These are phyloP conservation scores for Cryomyces minteri DNA, from an alignment of 495 filamentous ascomycete genomes.

Conservation along the genomic window DNA sequence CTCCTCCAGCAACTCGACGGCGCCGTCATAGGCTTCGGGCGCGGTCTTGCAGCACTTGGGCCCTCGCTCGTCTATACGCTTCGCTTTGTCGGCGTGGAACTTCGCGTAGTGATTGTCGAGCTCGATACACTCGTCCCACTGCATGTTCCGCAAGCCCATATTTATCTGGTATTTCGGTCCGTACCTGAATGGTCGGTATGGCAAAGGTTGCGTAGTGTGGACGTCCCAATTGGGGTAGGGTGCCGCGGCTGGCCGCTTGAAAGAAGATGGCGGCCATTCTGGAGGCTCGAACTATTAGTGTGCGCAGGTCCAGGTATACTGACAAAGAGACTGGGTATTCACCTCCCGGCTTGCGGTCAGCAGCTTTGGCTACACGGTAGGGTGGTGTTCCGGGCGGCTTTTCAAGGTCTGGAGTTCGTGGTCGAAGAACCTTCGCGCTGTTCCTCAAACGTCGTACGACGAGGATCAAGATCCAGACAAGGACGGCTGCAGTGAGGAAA, in stretches of 20 bases:
- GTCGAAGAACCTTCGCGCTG: neutral
- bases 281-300: neutral
- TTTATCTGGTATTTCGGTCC: conserved; percentile 65
- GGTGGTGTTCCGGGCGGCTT: conserved; percentile 8
- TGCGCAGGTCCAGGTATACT: neutral
- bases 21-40: conserved; percentile 57
- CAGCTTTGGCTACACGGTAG: conserved; percentile 6
- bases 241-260: conserved; percentile 44
- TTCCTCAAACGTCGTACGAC: neutral
- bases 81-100: conserved; percentile 57
- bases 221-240: conserved; percentile 61
- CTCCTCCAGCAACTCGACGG: conserved; percentile 65
- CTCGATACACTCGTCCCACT: conserved; percentile 76
- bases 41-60: conserved; percentile 50
- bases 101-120: conserved; percentile 68
- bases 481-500: neutral
- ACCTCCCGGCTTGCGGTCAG: conserved; percentile 17
- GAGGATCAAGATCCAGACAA: neutral
- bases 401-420: conserved; percentile 17
- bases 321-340: neutral
- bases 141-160: conserved; percentile 65
- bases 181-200: conserved; percentile 73
- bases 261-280: conserved; percentile 56
- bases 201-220: conserved; percentile 51
- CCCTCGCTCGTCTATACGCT: conserved; percentile 53